A percentile compares a stretch with the other conserved stretches of the same genome.
These are phyloP conservation scores for Diutina mesorugosa DNA, from an alignment of 1,139 yeast species.

Conservation along the genomic window DNA sequence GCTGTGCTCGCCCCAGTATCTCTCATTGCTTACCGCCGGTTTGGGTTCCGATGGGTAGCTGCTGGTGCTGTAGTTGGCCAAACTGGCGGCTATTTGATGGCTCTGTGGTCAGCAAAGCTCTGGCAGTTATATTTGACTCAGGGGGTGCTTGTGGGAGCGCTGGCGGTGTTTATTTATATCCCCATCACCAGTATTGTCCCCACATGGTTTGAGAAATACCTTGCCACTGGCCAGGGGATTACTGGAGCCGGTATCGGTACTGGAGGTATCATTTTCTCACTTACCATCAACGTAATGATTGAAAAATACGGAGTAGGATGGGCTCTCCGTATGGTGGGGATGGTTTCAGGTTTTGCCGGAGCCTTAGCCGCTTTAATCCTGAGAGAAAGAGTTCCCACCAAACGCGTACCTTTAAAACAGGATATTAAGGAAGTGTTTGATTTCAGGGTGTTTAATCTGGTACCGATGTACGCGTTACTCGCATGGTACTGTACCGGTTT, in stretches of 20 bases:
- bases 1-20: slow-evolving; percentile 21
- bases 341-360: not conserved
- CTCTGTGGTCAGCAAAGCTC: slow-evolving; percentile 35
- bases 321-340: not conserved
- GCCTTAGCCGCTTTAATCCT: not conserved
- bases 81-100: slow-evolving; percentile 19
- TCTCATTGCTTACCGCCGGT: slow-evolving; percentile 3
- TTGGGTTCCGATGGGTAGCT: slow-evolving; percentile 20
- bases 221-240: not conserved
- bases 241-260: not conserved
- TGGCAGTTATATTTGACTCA: slow-evolving; percentile 43
- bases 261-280: not conserved
- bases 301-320: not conserved
- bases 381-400: not conserved
- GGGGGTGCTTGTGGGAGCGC: slow-evolving; percentile 19
- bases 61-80: not conserved
- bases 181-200: not conserved
- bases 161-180: not conserved
- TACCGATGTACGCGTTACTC: not conserved
- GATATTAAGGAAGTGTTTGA: not conserved
- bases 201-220: not conserved
- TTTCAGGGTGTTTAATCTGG: not conserved
- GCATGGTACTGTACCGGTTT: not conserved
- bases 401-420: not conserved
- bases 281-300: not conserved